These are phyloP conservation scores for Ophiostoma triangulosporum DNA, from an alignment of 2,329 filamentous ascomycete species.

Conservation along the genomic window DNA sequence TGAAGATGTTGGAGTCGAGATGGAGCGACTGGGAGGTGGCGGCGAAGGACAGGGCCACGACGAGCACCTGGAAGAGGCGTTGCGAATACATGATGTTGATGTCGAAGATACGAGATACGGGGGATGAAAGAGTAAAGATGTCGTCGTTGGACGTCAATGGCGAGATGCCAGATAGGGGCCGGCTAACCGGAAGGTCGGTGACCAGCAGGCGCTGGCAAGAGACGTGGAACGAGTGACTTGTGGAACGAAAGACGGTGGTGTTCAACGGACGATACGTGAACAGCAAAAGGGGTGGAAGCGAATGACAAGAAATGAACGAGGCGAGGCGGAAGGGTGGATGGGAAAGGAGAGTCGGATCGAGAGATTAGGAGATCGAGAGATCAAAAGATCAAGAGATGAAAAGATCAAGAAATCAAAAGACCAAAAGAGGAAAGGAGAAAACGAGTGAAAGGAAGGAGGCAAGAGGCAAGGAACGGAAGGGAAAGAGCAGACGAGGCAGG, in stretches of 20 bases:
- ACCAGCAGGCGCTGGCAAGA: not conserved
- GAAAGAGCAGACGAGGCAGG: not conserved
- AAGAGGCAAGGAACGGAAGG: not conserved
- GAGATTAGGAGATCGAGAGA: not conserved
- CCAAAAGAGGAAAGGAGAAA: not conserved
- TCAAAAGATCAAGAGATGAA: not conserved
- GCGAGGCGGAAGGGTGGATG: not conserved
- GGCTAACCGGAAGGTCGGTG: not conserved
- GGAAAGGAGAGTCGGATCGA: not conserved
- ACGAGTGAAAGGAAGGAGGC: not conserved
- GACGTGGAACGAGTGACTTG: not conserved
- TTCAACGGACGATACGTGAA: not conserved
- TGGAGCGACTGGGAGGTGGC: constrained; percentile 31
- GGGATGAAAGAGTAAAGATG: not conserved
- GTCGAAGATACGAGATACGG: not conserved
- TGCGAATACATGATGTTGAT: constrained; percentile 30
- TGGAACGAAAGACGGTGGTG: not conserved
- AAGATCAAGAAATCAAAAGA: not conserved
- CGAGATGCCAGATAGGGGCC: not conserved
- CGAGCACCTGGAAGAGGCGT: constrained; percentile 31
- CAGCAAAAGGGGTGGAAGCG: not conserved
- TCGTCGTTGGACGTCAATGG: not conserved
- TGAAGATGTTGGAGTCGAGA: constrained; percentile 17
- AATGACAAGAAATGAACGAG: not conserved
- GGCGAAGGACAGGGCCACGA: constrained; percentile 34